Base-by-base conservation (phyloP, 176 grass and related monocot genomes). In the Raddia distichophylla region DNA sequence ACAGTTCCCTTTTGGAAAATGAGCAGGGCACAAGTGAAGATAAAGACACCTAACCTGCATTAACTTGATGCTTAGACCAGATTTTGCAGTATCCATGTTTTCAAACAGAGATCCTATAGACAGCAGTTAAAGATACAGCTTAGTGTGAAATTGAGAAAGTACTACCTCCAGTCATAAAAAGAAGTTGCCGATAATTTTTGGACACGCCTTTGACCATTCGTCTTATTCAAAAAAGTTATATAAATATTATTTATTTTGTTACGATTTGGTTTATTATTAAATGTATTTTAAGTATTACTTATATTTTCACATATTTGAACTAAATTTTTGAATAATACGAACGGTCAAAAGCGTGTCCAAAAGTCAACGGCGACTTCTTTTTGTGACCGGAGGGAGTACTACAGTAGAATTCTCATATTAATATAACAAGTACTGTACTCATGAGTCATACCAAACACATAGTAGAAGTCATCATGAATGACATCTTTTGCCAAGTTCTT, bases 401-500 rank as follows among this genome's bases (percentile, higher is more conserved):
- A 27, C 27, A 27, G 27, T 27, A 60, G 61, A 75, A 67, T 73
- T 64, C 33, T 77, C 59, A 42, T 47, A 80, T 47, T 11, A 47
- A 62, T 42, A 71, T 65, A 75, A 71, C 17, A 81, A 76, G 79
- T 84, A 78, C 13, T n/a, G 18, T 78, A 66, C 43, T 22, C 10
- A 20, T 15, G 10, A 22, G 49, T 40, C 84, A 82, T 92, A 93
- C 96, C 96, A 82, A 95, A 98, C 63, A 98, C 80, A 76, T 88
- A 95, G 60, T 88, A 98, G 69, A 98, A 98, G 72, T 98, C 92
- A 72, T 98, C 95, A 56, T 83, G 79, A 86, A 86, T 81, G 53
- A 93, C 86, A 91, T 98, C 92, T 51, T 95, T 98, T 51, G 95
- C 78, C 86, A 98, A 95, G 75, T 98, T 98, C 69, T 95, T 98